Evolutionary conservation across 805 yeast species (phyloP).

Genomic region (Hanseniaspora clermontiae): DNA sequence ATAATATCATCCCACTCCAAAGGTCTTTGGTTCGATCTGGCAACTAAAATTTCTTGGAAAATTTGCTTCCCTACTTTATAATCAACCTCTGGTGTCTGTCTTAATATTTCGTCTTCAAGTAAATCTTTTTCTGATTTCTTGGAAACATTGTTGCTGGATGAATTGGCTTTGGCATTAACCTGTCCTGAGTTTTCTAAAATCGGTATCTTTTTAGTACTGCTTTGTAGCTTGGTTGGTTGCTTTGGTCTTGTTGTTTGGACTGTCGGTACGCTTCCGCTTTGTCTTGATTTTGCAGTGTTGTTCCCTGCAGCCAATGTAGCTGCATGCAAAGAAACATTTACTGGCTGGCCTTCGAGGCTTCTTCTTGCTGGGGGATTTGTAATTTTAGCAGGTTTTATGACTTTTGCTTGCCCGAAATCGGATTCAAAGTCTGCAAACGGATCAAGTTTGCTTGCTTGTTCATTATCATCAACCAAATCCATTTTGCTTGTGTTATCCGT

Average conservation of each 20-base stretch:
- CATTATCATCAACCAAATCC: constrained; percentile 15
- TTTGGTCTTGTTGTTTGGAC: background rate
- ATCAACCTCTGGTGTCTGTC: constrained; percentile 54
- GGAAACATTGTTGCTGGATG: background rate
- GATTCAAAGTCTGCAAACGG: background rate
- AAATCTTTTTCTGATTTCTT: constrained; percentile 14
- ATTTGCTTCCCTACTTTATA: constrained; percentile 68
- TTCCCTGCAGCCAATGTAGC: constrained; percentile 7
- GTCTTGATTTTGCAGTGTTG: background rate
- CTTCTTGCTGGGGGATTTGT: constrained; percentile 4
- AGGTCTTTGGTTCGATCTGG: constrained; percentile 51
- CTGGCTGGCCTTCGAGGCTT: constrained; percentile 8
- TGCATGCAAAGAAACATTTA: constrained; percentile 6
- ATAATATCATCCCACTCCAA: constrained; percentile 94
- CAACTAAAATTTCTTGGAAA: constrained; percentile 72
- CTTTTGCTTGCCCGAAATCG: constrained; percentile 2
- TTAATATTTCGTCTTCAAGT: constrained; percentile 25
- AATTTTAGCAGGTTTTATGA: constrained; percentile 1
- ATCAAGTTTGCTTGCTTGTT: background rate
- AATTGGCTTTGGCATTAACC: background rate
- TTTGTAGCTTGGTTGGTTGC: background rate
- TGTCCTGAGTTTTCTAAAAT: background rate
- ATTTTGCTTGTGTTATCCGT: background rate
- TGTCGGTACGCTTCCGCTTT: background rate
- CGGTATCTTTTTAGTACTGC: constrained; percentile 12